Base-by-base conservation (phyloP, 202 grass and related monocot genomes). In the Carex arenaria region DNA sequence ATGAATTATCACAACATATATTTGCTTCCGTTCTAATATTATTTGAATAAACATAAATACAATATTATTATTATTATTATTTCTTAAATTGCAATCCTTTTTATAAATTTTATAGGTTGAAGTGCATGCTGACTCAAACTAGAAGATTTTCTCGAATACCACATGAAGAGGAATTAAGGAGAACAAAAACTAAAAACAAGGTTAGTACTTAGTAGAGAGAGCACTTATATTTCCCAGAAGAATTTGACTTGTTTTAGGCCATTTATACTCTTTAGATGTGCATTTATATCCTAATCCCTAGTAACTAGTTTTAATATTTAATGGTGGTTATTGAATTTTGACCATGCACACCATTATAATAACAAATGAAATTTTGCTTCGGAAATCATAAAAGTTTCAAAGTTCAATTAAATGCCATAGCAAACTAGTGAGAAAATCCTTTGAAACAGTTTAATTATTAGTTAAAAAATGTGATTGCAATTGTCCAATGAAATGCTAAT, bases 171-270 rank as follows among this genome's bases (percentile, higher is more conserved):
- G 7, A 82, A 36, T 59, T n/a, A 53, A 59, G 52, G 73, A 67
- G 63, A 82, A 82, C 80, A 82, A 82, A 34, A 34, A 82, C 80
- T 69, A 82, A 82, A 64, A 82, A 82, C 80, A 82, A 82, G 80
- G 64, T 67, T 67, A 36, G 17, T 82, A 53, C 26, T 26, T 26
- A 26, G 26, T 0, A 34, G 32, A 34, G 26, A 68, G 22, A 53
- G 15, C 23, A 59, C 47, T 82, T 67, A 38, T 69, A 56, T 82
- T 82, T 82, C 64, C 80, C 12, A 82, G 80, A 82, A 82, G 80
- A 82, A 82, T 82, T 82, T 82, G 80, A 82, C 22, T 69, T 68
- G 80, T 82, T 82, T 82, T 69, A 82, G 45, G 80, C 32, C 26
- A 82, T 82, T 82, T 67, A 82, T 68, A 7, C 26, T 82, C 18